Percentiles rank a stretch among this genome's conserved stretches.
These are phyloP conservation scores for Penicillium mononematosum DNA, from an alignment of 495 filamentous ascomycete species.

Conservation along the genomic window DNA sequence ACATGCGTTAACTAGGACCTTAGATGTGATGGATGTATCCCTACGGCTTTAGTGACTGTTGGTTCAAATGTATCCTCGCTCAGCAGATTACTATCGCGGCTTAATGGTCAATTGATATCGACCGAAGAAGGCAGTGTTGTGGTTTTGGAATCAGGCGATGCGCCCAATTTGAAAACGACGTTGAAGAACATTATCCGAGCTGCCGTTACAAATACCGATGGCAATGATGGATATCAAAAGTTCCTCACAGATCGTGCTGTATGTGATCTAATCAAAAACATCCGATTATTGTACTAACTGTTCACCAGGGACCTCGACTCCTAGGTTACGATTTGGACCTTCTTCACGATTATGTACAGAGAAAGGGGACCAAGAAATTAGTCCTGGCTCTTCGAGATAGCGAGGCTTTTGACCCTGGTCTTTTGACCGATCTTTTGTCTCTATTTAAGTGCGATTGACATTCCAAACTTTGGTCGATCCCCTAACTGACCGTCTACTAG, in stretches of 20 bases:
- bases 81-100: constrained; percentile 61
- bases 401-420: constrained; percentile 81
- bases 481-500: constrained; percentile 42
- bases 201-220: constrained; percentile 56
- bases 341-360: constrained; percentile 64
- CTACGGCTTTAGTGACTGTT: constrained; percentile 76
- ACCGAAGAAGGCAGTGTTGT: constrained; percentile 56
- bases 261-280: constrained; percentile 22
- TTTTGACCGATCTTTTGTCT: constrained; percentile 75
- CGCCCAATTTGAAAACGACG: constrained; percentile 75
- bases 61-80: constrained; percentile 86
- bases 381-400: constrained; percentile 84
- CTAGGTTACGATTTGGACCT: constrained; percentile 90
- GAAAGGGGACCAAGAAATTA: constrained; percentile 57
- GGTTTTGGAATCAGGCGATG: constrained; percentile 73
- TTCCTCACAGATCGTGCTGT: constrained; percentile 55
- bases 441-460: constrained; percentile 63
- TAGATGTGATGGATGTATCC: constrained; percentile 57
- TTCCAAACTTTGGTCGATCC: not conserved
- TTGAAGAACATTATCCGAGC: constrained; percentile 82
- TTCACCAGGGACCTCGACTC: constrained; percentile 60
- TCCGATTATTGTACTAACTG: constrained; percentile 17
- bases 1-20: constrained; percentile 17
- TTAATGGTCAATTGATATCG: constrained; percentile 56
- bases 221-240: constrained; percentile 43